phyloP scores from a whole-genome alignment of 1,284 basidiomycete species.

The Leccinum pseudoinsigne region DNA sequence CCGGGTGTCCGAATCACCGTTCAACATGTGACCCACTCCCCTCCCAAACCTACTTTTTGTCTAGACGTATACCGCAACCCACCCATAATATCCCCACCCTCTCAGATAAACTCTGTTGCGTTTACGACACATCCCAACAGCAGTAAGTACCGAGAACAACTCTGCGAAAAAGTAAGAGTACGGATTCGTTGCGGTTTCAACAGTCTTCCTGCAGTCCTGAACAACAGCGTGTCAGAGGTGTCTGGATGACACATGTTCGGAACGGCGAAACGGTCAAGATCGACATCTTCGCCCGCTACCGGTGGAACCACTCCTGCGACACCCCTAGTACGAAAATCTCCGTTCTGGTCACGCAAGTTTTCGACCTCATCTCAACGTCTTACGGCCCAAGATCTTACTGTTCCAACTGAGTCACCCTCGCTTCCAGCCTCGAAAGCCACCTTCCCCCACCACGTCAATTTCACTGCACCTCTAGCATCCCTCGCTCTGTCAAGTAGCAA shows the following conservation, averaged over 20 bases:
- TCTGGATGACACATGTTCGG: slow-evolving; percentile 43
- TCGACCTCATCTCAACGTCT: slow-evolving; percentile 21
- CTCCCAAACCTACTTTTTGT: slow-evolving; percentile 21
- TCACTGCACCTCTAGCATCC: slow-evolving; percentile 27
- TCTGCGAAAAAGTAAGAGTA: slow-evolving; percentile 31
- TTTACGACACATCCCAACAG: slow-evolving; percentile 20
- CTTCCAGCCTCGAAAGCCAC: slow-evolving; percentile 51
- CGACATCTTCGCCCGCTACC: too few relatives aligned
- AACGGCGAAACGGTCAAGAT: slow-evolving; percentile 10
- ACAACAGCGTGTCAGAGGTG: slow-evolving; percentile 42
- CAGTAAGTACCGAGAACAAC: slow-evolving; percentile 14
- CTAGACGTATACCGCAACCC: slow-evolving; percentile 26
- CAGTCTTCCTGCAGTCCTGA: slow-evolving; percentile 19
- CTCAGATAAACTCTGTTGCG: slow-evolving; percentile 25
- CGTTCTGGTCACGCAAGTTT: slow-evolving; percentile 49
- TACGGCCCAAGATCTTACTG: slow-evolving; percentile 12
- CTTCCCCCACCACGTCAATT: slow-evolving; percentile 52
- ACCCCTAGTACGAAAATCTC: slow-evolving; percentile 52
- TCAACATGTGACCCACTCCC: slow-evolving; percentile 16
- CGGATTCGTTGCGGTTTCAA: slow-evolving; percentile 17
- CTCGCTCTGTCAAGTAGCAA: slow-evolving; percentile 25
- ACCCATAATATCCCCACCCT: slow-evolving; percentile 15
- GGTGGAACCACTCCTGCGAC: slow-evolving; percentile 30
- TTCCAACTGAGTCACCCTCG: slow-evolving; percentile 35
- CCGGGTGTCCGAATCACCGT: slow-evolving; percentile 18